A percentile compares a stretch with the other conserved stretches of the same genome.
Conservation (phyloP, 257 asterid species). For the Buddleja alternifolia region DNA sequence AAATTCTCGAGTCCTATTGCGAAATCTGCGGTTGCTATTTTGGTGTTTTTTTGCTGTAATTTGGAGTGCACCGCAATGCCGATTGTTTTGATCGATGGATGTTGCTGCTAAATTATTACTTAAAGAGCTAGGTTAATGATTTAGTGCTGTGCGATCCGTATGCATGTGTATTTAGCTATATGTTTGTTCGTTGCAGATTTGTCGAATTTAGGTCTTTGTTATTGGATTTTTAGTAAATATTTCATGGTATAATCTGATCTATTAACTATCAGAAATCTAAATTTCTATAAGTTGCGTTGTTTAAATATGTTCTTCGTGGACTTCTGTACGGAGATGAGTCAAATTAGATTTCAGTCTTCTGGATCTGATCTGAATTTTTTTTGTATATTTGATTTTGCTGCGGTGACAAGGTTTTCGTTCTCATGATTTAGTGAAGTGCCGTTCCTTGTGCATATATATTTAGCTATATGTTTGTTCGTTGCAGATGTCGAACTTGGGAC, state of each 20-base stretch:
- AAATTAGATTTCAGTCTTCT: not conserved
- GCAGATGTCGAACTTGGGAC: not conserved
- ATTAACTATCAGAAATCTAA: not conserved
- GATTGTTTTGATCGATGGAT: not conserved
- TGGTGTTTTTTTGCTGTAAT: not conserved
- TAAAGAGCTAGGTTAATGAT: not conserved
- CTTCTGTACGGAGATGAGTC: not conserved
- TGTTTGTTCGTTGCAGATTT: not conserved
- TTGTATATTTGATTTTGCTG: slow-evolving; percentile 18
- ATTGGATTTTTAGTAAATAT: not conserved
- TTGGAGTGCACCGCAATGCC: not conserved
- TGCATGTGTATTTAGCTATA: not conserved
- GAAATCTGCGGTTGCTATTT: not conserved
- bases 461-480: not conserved
- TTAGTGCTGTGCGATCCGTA: not conserved
- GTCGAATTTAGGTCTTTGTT: not conserved
- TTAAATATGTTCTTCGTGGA: not conserved
- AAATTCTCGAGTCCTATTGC: not conserved
- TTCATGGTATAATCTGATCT: not conserved
- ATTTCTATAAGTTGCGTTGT: not conserved
- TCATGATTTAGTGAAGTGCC: no score
- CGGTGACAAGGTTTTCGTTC: slow-evolving; percentile 45
- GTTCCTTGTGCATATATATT: not conserved
- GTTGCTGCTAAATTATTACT: not conserved
- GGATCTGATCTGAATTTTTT: slow-evolving; percentile 4